phyloP scores from a whole-genome alignment of 2,329 filamentous ascomycete species.

The Alternaria hordeiaustralica region DNA sequence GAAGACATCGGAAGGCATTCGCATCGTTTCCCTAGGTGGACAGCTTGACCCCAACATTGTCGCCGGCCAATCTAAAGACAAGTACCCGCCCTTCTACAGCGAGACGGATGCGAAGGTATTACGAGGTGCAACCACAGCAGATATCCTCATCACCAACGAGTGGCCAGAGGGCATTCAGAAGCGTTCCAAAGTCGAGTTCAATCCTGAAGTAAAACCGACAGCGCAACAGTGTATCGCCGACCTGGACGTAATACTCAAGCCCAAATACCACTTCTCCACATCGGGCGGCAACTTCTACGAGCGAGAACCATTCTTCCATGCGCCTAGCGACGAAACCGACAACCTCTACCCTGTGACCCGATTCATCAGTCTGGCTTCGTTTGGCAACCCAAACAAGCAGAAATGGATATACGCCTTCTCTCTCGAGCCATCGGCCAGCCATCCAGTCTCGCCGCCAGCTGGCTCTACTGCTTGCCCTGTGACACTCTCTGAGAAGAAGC shows the following conservation, averaged over 20 bases:
- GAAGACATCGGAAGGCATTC: constrained; percentile 87
- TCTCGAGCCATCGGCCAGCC: constrained; percentile 69
- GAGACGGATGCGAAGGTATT: constrained; percentile 77
- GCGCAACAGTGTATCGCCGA: constrained; percentile 76
- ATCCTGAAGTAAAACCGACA: constrained; percentile 60
- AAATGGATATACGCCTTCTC: constrained; percentile 77
- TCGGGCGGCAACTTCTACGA: constrained; percentile 80
- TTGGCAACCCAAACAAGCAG: constrained; percentile 75
- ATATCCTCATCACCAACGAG: constrained; percentile 84
- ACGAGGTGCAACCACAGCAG: constrained; percentile 76
- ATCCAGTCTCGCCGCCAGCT: constrained; percentile 65
- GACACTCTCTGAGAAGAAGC: constrained; percentile 64
- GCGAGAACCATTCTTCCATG: constrained; percentile 88
- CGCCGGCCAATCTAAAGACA: constrained; percentile 70
- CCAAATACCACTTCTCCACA: constrained; percentile 86
- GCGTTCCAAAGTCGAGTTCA: constrained; percentile 69
- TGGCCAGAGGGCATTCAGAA: constrained; percentile 80
- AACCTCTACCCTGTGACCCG: constrained; percentile 72
- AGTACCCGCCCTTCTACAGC: constrained; percentile 78
- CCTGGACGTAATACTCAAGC: constrained; percentile 78
- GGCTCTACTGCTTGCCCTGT: constrained; percentile 82
- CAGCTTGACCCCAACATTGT: constrained; percentile 67
- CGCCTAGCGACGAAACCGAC: constrained; percentile 55
- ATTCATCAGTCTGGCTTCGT: constrained; percentile 87
- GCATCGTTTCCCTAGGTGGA: constrained; percentile 87